A percentile compares a stretch with the other conserved stretches of the same genome.
Conservation (phyloP, 2,329 filamentous ascomycete species). For the Colletotrichum godetiae region DNA sequence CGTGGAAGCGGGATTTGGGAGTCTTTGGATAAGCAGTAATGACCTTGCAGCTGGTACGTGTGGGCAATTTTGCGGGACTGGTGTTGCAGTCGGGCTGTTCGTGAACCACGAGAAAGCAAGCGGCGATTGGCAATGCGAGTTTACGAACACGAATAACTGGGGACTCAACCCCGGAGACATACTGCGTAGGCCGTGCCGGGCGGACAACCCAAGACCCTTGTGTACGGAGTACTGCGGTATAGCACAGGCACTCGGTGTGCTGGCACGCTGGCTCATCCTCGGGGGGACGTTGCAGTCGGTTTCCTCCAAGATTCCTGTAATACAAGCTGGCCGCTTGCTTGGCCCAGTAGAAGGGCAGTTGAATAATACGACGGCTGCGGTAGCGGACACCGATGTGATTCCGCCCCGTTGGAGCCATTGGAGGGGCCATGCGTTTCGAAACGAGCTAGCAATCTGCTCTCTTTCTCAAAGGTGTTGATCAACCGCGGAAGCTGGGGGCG, state of each 20-base stretch:
- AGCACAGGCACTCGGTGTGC: not conserved
- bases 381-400: conserved; percentile 23
- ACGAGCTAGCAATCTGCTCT: conserved; percentile 16
- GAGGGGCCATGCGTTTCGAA: conserved; percentile 15
- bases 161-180: not conserved
- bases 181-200: no score
- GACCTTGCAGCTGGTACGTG: not conserved
- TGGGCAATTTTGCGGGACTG: not conserved
- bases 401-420: not conserved
- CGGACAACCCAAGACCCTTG: not conserved
- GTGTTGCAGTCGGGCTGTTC: conserved; percentile 20
- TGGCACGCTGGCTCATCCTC: no score
- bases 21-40: not conserved
- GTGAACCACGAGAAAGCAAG: not conserved
- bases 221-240: not conserved
- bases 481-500: conserved; percentile 1
- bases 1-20: not conserved
- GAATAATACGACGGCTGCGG: not conserved
- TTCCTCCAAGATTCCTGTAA: not conserved
- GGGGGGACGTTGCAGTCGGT: not conserved
- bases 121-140: conserved; percentile 12
- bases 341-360: no score
- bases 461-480: not conserved
- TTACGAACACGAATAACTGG: conserved; percentile 34
- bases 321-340: no score